Conservation (phyloP, 1,284 basidiomycete species). For the Laetiporus sulphureus region DNA sequence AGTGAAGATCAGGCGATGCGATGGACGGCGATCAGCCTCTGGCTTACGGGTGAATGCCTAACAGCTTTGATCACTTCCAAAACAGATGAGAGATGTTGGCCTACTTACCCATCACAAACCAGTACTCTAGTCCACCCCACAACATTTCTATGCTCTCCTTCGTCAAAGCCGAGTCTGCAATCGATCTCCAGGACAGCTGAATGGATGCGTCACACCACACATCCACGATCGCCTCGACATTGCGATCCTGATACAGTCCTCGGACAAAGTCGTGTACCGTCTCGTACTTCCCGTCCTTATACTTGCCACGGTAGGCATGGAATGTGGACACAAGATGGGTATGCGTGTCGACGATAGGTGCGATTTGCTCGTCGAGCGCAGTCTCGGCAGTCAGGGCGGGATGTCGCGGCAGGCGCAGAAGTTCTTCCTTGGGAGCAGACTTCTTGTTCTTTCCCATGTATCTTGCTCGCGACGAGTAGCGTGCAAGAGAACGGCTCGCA, state of each 20-base stretch:
- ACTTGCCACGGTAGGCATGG: conserved; percentile 50
- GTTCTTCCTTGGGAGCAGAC: conserved; percentile 19
- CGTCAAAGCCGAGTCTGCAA: conserved; percentile 64
- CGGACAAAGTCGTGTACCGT: conserved; percentile 61
- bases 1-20: no score
- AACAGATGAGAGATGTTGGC: no score
- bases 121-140: conserved; percentile 65
- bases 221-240: conserved; percentile 64
- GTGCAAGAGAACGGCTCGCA: no score
- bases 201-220: conserved; percentile 81
- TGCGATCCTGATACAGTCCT: conserved; percentile 48
- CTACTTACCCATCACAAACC: conserved; percentile 72
- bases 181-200: conserved; percentile 50
- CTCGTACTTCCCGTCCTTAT: conserved; percentile 43
- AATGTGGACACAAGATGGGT: conserved; percentile 72
- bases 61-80: no score
- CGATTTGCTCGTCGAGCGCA: background rate
- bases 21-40: no score
- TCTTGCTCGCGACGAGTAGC: no score
- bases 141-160: conserved; percentile 37
- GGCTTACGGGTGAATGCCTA: conserved; percentile 75
- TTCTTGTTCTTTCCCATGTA: conserved; percentile 32
- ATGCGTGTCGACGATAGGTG: conserved; percentile 71
- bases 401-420: conserved; percentile 23
- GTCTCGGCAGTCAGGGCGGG: no score